phyloP scores from a whole-genome alignment of 805 yeast species.

The Lachancea kluyveri region DNA sequence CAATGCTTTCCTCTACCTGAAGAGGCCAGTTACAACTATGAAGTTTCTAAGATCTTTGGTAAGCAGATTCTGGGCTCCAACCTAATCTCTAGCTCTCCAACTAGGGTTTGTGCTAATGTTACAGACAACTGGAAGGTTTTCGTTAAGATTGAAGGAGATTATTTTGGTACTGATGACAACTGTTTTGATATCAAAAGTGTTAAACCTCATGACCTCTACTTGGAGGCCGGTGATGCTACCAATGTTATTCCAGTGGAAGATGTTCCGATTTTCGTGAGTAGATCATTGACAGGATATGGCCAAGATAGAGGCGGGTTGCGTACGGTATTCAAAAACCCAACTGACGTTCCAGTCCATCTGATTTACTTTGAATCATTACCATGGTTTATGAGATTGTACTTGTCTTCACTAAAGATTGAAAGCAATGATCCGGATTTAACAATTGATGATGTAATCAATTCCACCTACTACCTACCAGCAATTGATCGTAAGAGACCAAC shows the following conservation, averaged over 20 bases:
- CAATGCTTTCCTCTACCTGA: conserved; percentile 77
- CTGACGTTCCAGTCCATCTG: conserved; percentile 41
- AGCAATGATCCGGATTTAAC: conserved; percentile 11
- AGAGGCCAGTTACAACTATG: conserved; percentile 40
- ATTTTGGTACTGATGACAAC: conserved; percentile 30
- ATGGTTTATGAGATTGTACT: conserved; percentile 83
- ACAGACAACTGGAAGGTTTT: conserved; percentile 43
- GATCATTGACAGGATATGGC: conserved; percentile 88
- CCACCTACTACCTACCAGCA: conserved; percentile 67
- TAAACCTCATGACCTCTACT: conserved; percentile 24
- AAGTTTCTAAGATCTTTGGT: conserved; percentile 65
- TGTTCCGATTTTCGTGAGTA: conserved; percentile 68
- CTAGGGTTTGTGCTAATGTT: conserved; percentile 36
- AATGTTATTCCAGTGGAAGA: conserved; percentile 32
- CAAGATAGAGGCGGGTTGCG: conserved; percentile 89
- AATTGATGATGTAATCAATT: conserved; percentile 37
- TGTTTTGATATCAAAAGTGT: conserved; percentile 32
- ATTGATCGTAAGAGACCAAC: conserved; percentile 75
- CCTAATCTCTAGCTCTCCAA: conserved; percentile 40
- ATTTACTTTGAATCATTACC: conserved; percentile 79
- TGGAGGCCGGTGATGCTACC: conserved; percentile 40
- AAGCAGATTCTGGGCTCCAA: conserved; percentile 58
- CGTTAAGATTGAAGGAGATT: conserved; percentile 24
- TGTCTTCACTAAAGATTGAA: conserved; percentile 55
- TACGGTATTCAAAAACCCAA: conserved; percentile 67